phyloP scores from a whole-genome alignment of 768 basidiomycete species.

The Russula sp. region DNA sequence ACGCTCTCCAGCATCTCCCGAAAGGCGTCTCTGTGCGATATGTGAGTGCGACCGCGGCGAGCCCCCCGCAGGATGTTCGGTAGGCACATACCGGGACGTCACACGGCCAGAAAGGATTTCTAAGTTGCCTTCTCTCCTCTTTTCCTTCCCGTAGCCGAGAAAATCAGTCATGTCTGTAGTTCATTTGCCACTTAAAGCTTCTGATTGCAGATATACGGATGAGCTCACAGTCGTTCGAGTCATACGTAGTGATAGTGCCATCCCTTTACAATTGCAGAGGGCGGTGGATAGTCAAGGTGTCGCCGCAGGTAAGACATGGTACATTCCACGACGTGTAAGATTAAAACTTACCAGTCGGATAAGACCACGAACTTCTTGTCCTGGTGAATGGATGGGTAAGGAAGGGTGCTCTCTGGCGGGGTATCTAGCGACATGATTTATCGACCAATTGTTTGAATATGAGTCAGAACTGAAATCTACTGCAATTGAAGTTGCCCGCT shows the following conservation, averaged over 20 bases:
- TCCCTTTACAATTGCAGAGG: constrained; percentile 48
- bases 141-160: constrained; percentile 75
- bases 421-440: constrained; percentile 17
- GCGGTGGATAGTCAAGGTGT: neutral
- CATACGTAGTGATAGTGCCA: constrained; percentile 88
- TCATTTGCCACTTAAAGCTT: neutral
- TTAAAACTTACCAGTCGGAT: constrained; percentile 74
- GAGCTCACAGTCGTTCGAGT: constrained; percentile 84
- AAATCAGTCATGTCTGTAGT: constrained; percentile 80
- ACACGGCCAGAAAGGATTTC: constrained; percentile 59
- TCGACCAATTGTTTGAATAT: neutral
- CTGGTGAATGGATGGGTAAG: constrained; percentile 72
- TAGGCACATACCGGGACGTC: constrained; percentile 55
- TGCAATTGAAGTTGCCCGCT: neutral
- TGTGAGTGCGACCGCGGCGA: constrained; percentile 3
- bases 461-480: neutral
- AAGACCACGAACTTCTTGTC: constrained; percentile 83
- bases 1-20: constrained; percentile 81
- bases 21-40: constrained; percentile 71
- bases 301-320: too few species aligned
- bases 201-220: neutral
- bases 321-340: too few species aligned
- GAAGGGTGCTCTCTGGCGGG: constrained; percentile 59
- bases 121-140: constrained; percentile 67
- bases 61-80: neutral